These are phyloP conservation scores for Cryoendolithus antarcticus DNA, from an alignment of 2,329 filamentous ascomycete genomes.

Conservation along the genomic window DNA sequence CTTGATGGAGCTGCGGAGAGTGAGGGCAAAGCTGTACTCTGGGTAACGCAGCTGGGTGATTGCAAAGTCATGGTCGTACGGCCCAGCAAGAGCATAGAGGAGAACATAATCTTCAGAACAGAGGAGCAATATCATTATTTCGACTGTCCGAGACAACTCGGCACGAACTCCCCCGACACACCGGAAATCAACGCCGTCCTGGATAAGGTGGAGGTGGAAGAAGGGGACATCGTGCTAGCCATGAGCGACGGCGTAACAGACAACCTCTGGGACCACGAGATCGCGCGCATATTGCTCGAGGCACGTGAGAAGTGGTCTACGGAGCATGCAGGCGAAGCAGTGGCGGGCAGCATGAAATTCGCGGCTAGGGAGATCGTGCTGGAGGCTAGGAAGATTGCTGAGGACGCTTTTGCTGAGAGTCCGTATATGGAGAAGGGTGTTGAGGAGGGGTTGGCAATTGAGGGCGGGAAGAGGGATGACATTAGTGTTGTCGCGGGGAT, in stretches of 20 bases:
- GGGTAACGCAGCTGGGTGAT: conserved; percentile 90
- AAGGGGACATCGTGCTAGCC: conserved; percentile 79
- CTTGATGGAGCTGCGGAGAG: conserved; percentile 34
- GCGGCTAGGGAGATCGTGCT: conserved; percentile 74
- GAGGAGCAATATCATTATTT: conserved; percentile 98
- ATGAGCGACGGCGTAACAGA: conserved; percentile 94
- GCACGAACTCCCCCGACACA: conserved; percentile 88
- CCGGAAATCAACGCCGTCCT: conserved; percentile 66
- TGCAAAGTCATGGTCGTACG: conserved; percentile 81
- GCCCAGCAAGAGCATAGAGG: conserved; percentile 39
- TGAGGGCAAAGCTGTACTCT: conserved; percentile 50
- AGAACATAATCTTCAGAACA: conserved; percentile 64
- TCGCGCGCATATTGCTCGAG: conserved; percentile 61
- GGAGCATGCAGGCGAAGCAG: conserved; percentile 30
- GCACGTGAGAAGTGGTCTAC: conserved; percentile 62
- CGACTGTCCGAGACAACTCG: conserved; percentile 87
- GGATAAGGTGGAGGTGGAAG: conserved; percentile 61
- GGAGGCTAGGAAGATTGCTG: conserved; percentile 68
- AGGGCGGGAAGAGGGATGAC: conserved; percentile 85
- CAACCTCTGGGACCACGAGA: conserved; percentile 94
- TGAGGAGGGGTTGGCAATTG: conserved; percentile 83
- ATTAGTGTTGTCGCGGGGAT: conserved; percentile 86
- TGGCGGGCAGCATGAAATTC: conserved; percentile 63
- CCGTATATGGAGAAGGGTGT: conserved; percentile 97
- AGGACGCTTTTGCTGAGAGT: conserved; percentile 89